Percentiles rank a stretch among this genome's conserved stretches.
Evolutionary conservation across 2,329 filamentous ascomycete species (phyloP).

Genomic region (Botrytis sinoallii): DNA sequence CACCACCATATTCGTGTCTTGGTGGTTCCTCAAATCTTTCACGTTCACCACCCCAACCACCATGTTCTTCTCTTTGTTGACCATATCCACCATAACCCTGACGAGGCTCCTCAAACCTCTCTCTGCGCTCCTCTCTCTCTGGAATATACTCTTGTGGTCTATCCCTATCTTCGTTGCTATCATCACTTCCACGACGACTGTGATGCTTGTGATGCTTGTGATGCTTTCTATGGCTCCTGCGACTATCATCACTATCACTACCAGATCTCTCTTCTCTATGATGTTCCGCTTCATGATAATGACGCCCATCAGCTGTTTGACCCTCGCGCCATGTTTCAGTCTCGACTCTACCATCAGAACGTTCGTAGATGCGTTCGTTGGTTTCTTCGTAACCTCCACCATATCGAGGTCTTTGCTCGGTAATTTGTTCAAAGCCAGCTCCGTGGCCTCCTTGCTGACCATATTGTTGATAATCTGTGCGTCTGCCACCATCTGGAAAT

Average conservation of each 20-base stretch:
- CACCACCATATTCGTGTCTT: constrained; percentile 20
- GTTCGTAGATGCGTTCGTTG: constrained; percentile 51
- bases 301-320: constrained; percentile 25
- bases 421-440: constrained; percentile 58
- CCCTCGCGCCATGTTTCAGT: constrained; percentile 30
- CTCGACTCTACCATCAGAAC: constrained; percentile 38
- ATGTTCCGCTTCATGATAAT: constrained; percentile 24
- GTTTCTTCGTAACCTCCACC: constrained; percentile 58
- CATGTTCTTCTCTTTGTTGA: constrained; percentile 14
- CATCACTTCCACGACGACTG: constrained; percentile 12
- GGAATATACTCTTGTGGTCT: constrained; percentile 23
- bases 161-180: constrained; percentile 26
- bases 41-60: constrained; percentile 23
- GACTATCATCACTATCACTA: constrained; percentile 33
- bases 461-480: constrained; percentile 59
- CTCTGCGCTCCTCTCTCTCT: constrained; percentile 15
- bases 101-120: constrained; percentile 18
- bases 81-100: constrained; percentile 25
- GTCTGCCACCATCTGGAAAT: constrained; percentile 54
- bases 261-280: constrained; percentile 33
- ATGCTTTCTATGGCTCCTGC: constrained; percentile 34
- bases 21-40: constrained; percentile 20
- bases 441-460: constrained; percentile 44
- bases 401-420: constrained; percentile 50
- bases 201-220: constrained; percentile 35